Evolutionary conservation across 2,329 filamentous ascomycete species (phyloP), one percentile per base, ranked within the genome.

Genomic region (Davidsoniella eucalypti): DNA sequence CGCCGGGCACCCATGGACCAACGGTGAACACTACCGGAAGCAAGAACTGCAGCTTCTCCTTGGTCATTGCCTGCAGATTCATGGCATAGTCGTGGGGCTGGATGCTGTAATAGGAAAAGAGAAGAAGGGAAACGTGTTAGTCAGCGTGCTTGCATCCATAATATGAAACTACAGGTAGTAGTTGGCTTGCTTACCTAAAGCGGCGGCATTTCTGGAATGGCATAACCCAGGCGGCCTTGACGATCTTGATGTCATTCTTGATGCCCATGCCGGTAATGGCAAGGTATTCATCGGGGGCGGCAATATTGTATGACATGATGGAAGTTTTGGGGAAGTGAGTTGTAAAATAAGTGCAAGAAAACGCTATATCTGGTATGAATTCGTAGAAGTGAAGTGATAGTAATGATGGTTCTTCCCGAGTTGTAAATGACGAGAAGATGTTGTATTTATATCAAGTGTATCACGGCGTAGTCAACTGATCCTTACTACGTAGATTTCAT

Each of bases 11-110:
- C 55, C 87, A 78, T 0, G 87, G 86, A 12, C 86, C 86, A 53
- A 92, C 82, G 37, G 86, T 92, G 66, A 92, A 92, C 55, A 92
- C 84, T 9, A 87, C 84, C 2, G 85, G 86, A 0, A 92, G 73
- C 4, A 79, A 72, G 61, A 92, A 88, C 55, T 88, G 83, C 2
- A 92, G 72, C 63, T 93, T 93, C 67, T 93, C 87, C 58, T 81
- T 78, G 16, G 86, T 93, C 86, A 93, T 94, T 51, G 86, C 86
- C 61, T 88, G 84, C 1, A 93, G 69, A 51, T 80, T 79, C 72
- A 93, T 84, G 52, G 75, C 77, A 64, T 92, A 90, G 65, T 93
- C 86, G 60, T 85, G 84, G 0, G 83, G 82, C 56, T 80, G 80
- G 58, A 84, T 79, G 54, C 70, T 75, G 54, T 68, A 25, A 21